Percentiles rank a stretch among this genome's conserved stretches.
These are phyloP conservation scores for Ochetophila trinervis DNA, from an alignment of 306 rosid species.

Conservation along the genomic window DNA sequence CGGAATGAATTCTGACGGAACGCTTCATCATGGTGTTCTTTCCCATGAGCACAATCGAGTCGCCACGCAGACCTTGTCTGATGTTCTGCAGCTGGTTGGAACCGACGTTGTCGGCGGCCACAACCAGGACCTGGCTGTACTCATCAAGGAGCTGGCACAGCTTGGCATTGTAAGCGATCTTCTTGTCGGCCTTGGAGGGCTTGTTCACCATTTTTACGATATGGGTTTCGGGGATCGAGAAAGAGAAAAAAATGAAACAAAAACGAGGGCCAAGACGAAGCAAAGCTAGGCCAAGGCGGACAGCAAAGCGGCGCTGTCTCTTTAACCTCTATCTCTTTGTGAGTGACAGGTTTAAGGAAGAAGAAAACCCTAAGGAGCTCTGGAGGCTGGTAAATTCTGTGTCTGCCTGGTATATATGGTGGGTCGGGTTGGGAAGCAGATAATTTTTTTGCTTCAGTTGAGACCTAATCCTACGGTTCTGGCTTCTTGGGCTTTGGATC, in stretches of 20 bases:
- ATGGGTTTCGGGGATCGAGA: neutral
- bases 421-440: neutral
- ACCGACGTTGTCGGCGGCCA: conserved; percentile 88
- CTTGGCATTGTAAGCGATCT: conserved; percentile 65
- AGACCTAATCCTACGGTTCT: conserved; percentile 26
- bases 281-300: conserved; percentile 18
- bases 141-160: conserved; percentile 72
- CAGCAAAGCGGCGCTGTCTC: conserved; percentile 17
- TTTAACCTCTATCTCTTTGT: conserved; percentile 15
- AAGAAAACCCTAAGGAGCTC: conserved; percentile 17
- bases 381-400: conserved; percentile 1
- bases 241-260: neutral
- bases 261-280: conserved; percentile 20
- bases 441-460: neutral
- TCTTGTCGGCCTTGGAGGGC: conserved; percentile 78
- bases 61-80: conserved; percentile 78
- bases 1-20: conserved; percentile 58
- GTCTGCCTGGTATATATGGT: neutral
- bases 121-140: conserved; percentile 65
- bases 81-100: conserved; percentile 85
- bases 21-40: conserved; percentile 99
- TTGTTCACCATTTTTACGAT: conserved; percentile 20
- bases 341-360: neutral
- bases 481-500: neutral
- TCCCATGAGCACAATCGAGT: conserved; percentile 85